phyloP scores from a whole-genome alignment of 2,329 filamentous ascomycete species.

The Parastagonospora avenae region DNA sequence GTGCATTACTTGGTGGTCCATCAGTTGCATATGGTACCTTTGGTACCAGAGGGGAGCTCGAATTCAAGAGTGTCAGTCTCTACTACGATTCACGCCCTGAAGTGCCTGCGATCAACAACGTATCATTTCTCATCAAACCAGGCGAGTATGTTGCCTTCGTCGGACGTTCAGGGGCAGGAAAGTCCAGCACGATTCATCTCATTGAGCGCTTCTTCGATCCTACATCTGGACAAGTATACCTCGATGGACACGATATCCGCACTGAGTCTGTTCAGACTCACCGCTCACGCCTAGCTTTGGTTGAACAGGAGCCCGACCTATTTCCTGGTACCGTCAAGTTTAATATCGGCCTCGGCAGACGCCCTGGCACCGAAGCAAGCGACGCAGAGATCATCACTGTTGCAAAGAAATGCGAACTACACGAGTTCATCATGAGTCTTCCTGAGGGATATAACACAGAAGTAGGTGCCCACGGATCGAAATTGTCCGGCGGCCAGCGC shows the following conservation, averaged over 20 bases:
- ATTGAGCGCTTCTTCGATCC: slow-evolving; percentile 55
- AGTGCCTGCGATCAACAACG: slow-evolving; percentile 41
- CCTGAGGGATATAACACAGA: slow-evolving; percentile 55
- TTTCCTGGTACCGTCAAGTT: slow-evolving; percentile 52
- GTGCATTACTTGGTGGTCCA: slow-evolving; percentile 15
- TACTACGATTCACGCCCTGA: slow-evolving; percentile 39
- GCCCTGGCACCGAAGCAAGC: slow-evolving; percentile 27
- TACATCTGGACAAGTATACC: slow-evolving; percentile 44
- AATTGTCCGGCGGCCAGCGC: slow-evolving; percentile 53
- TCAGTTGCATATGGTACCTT: slow-evolving; percentile 25
- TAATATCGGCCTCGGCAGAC: slow-evolving; percentile 51
- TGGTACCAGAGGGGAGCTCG: slow-evolving; percentile 33
- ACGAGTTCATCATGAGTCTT: slow-evolving; percentile 54
- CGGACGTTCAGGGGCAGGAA: slow-evolving; percentile 53
- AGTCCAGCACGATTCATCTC: slow-evolving; percentile 53
- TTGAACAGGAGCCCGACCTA: slow-evolving; percentile 53
- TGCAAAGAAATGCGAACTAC: slow-evolving; percentile 51
- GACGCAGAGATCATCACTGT: slow-evolving; percentile 41
- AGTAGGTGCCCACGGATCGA: slow-evolving; percentile 50
- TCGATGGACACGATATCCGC: slow-evolving; percentile 51
- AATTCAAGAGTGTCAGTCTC: slow-evolving; percentile 42
- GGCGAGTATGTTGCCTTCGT: slow-evolving; percentile 50
- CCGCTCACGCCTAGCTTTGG: slow-evolving; percentile 49
- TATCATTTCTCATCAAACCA: slow-evolving; percentile 47
- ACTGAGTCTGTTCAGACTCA: slow-evolving; percentile 43